phyloP scores from a whole-genome alignment of 495 filamentous ascomycete species.

The Aspergillus cavernicola region DNA sequence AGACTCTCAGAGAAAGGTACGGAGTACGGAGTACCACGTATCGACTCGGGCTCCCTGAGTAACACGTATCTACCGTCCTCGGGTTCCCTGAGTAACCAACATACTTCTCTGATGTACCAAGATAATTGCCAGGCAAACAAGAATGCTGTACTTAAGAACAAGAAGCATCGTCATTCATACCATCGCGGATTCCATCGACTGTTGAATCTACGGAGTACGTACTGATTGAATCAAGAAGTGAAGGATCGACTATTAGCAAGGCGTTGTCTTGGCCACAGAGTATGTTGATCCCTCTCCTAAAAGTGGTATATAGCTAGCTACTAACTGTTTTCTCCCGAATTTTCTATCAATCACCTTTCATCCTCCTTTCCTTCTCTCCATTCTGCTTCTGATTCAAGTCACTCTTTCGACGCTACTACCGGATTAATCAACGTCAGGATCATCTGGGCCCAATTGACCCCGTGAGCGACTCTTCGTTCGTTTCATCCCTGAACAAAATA shows the following conservation, averaged over 20 bases:
- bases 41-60: no score
- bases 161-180: not conserved
- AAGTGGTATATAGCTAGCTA: slow-evolving; percentile 10
- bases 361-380: not conserved
- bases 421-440: not conserved
- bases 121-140: slow-evolving; percentile 5
- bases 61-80: no score
- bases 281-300: slow-evolving; percentile 14
- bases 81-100: not conserved
- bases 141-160: slow-evolving; percentile 2
- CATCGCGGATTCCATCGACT: not conserved
- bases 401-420: not conserved
- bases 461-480: slow-evolving; percentile 16
- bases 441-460: slow-evolving; percentile 10
- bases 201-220: no score
- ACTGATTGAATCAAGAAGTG: not conserved
- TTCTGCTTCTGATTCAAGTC: slow-evolving; percentile 4
- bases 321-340: not conserved
- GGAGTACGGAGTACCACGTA: no score
- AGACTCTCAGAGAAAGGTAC: not conserved
- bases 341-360: no score
- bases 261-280: slow-evolving; percentile 12
- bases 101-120: not conserved
- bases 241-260: slow-evolving; percentile 2
- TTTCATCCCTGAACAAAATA: slow-evolving; percentile 29